phyloP scores from a whole-genome alignment of 2,329 filamentous ascomycete species.

The Pochonia chlamydosporia region DNA sequence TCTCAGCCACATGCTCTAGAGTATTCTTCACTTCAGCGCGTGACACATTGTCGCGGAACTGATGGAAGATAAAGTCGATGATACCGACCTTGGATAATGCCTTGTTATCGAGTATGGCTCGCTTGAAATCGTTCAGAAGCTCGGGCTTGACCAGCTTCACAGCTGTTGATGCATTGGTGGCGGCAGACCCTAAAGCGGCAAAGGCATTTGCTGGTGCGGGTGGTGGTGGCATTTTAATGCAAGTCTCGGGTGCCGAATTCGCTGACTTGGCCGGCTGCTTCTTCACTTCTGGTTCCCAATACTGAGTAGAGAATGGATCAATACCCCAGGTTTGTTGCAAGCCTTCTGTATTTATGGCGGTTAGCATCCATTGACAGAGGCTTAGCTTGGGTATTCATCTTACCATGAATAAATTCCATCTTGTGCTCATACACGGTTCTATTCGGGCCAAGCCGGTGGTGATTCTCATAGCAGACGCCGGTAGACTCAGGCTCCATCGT shows the following conservation, averaged over 20 bases:
- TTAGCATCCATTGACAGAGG: conserved; percentile 1
- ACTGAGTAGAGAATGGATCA: conserved; percentile 76
- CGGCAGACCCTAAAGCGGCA: conserved; percentile 23
- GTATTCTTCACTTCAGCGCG: conserved; percentile 36
- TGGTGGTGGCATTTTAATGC: conserved; percentile 26
- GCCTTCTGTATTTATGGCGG: conserved; percentile 27
- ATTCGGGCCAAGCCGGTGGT: conserved; percentile 37
- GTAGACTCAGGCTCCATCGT: conserved; percentile 72
- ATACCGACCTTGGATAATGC: conserved; percentile 35
- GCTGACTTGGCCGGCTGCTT: conserved; percentile 15
- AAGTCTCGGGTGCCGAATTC: conserved; percentile 10
- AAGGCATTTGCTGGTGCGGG: conserved; percentile 30
- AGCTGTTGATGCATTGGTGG: conserved; percentile 10
- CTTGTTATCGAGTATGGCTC: conserved; percentile 34
- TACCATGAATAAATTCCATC: conserved; percentile 71
- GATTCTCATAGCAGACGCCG: conserved; percentile 79
- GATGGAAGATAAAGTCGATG: conserved; percentile 33
- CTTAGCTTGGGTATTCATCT: conserved; percentile 17
- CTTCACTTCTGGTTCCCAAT: conserved; percentile 58
- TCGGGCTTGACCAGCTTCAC: conserved; percentile 31
- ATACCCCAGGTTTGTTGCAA: conserved; percentile 53
- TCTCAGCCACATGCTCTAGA: conserved; percentile 33
- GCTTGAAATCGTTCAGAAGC: conserved; percentile 35
- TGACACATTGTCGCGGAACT: conserved; percentile 30
- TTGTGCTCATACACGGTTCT: conserved; percentile 53